phyloP scores from a whole-genome alignment of 108 stramenopile species.

The Phaeodactylum tricornutum region DNA sequence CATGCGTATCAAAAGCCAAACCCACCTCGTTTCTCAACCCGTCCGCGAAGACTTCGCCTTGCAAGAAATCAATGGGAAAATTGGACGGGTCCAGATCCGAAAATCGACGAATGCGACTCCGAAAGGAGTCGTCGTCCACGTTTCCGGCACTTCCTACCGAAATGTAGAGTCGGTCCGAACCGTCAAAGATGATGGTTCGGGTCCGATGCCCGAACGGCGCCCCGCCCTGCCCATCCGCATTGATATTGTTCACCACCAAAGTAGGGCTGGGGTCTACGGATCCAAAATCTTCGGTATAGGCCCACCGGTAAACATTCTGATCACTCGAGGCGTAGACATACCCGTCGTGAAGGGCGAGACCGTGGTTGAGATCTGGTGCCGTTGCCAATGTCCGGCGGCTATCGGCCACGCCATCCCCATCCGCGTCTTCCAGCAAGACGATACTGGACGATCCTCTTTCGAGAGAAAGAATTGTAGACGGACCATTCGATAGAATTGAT shows the following conservation, averaged over 20 bases:
- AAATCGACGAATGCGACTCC: constrained; percentile 57
- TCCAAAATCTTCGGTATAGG: constrained; percentile 7
- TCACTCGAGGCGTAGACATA: constrained; percentile 50
- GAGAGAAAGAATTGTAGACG: constrained; percentile 17
- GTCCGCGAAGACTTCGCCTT: constrained; percentile 63
- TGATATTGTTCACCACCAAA: constrained; percentile 28
- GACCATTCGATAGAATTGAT: constrained; percentile 3
- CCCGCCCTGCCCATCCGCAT: constrained; percentile 36
- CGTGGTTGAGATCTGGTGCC: constrained; percentile 42
- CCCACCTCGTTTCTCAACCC: constrained; percentile 70
- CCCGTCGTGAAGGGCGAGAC: constrained; percentile 34
- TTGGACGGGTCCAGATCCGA: constrained; percentile 6
- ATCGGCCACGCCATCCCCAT: constrained; percentile 23
- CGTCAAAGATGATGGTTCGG: constrained; percentile 56
- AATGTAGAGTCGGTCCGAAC: constrained; percentile 37
- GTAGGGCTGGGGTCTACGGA: constrained; percentile 12
- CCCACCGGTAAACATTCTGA: constrained; percentile 54
- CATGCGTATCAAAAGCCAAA: constrained; percentile 54
- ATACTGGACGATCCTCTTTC: constrained; percentile 21
- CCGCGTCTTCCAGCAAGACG: constrained; percentile 14
- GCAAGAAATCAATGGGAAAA: constrained; percentile 36
- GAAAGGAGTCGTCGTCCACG: constrained; percentile 41
- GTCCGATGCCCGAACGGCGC: constrained; percentile 52
- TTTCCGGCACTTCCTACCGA: constrained; percentile 47
- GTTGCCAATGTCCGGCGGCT: constrained; percentile 15